Conservation (phyloP, 208 protist genomes). For the Acanthamoeba lenticulata region DNA sequence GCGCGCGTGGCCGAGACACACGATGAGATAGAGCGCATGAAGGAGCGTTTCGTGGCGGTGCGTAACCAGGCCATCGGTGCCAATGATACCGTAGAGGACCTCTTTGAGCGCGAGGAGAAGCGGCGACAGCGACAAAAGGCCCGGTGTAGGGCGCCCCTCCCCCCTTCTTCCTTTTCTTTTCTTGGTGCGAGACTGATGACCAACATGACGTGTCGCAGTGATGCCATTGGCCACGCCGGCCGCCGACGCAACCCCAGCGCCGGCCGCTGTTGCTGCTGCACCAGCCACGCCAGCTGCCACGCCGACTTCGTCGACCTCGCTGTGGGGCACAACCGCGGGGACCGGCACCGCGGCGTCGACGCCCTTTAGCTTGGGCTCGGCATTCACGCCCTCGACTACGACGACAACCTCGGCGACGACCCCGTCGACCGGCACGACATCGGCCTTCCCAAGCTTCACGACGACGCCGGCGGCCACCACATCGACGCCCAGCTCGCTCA, state of each 20-base stretch:
- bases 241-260: background rate
- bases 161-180: background rate
- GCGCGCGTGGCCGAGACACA: conserved; percentile 11
- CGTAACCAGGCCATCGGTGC: background rate
- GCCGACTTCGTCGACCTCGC: background rate
- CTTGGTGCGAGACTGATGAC: background rate
- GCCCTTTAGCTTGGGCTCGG: conserved; percentile 1
- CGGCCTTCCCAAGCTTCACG: background rate
- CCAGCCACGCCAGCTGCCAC: background rate
- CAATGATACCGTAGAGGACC: conserved; percentile 7
- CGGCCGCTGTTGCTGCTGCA: too few species aligned
- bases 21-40: background rate
- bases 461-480: conserved; percentile 14
- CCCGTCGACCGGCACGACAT: too few species aligned
- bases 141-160: background rate
- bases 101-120: conserved; percentile 34
- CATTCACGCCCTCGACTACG: background rate
- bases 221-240: background rate
- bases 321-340: background rate
- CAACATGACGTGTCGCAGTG: background rate
- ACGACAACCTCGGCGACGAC: background rate
- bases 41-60: conserved; percentile 4
- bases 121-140: conserved; percentile 8
- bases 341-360: background rate
- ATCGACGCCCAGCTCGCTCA: background rate